Evolutionary conservation across 805 yeast species (phyloP), one percentile per base, ranked within the genome.

Genomic region (Starmerella tilneyi): DNA sequence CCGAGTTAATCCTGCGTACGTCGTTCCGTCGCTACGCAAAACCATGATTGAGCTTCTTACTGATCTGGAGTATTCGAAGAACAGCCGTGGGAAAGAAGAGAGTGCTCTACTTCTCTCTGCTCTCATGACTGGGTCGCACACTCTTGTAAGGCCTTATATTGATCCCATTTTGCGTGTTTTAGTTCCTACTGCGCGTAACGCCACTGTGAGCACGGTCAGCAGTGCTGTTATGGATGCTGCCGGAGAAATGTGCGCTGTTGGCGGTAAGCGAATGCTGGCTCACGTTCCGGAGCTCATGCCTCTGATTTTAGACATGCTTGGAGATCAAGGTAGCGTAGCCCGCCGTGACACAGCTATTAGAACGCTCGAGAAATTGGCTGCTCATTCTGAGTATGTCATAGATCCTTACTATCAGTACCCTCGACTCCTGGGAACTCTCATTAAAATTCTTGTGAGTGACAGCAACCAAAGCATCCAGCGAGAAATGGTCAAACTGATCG

Each of bases 391-490:
- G 3, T 89, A 89, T 59, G 98, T 92, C 15, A 86, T 92, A 31
- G 89, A 86, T 43, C 99, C 99, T 1, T 69, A 85, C 34, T 63
- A 88, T 24, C 96, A 86, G 49, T 88, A 88, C 59, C 98, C 98
- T 0, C 89, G 85, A 55, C 68, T 92, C 22, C 66, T 92, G 33
- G 86, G 89, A 6, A 76, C 84, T 62, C 66, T 92, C 26, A 84
- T 86, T 3, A 79, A 78, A 44, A 85, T 92, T 32, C 65, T 92
- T 45, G 83, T 83, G 52, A 76, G 86, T 47, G 96, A 89, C 57
- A 76, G 94, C 0, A 74, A 80, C 3, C 44, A 46, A 4, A 66
- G 74, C 4, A 78, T 84, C 7, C 76, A 92, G 57, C 69, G 95
- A 46, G 97, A 92, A 60, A 82, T 96, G 0, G 94, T 92, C 1